phyloP scores from a whole-genome alignment of 306 rosid species.

The Pachyrhizus erosus region DNA sequence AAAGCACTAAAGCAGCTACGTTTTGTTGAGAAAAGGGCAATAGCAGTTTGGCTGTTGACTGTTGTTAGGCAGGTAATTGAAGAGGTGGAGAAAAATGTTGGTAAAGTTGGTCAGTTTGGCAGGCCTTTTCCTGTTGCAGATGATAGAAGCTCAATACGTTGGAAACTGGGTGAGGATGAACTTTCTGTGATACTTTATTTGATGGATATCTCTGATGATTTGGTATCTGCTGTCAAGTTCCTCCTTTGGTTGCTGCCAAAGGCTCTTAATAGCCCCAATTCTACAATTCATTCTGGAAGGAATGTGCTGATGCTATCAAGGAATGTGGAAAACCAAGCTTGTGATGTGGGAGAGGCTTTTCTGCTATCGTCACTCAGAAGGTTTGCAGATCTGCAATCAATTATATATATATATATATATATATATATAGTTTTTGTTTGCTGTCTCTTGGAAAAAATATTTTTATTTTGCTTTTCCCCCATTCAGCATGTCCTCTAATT shows the following conservation, averaged over 20 bases:
- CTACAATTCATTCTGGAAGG: conserved; percentile 80
- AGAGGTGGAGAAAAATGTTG: conserved; percentile 64
- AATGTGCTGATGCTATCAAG: conserved; percentile 63
- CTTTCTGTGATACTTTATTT: conserved; percentile 76
- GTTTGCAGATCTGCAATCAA: conserved; percentile 48
- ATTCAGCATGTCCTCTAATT: conserved; percentile 16
- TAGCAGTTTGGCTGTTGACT: conserved; percentile 76
- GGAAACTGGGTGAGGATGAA: conserved; percentile 96
- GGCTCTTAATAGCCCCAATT: conserved; percentile 64
- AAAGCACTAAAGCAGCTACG: conserved; percentile 72
- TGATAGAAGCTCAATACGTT: conserved; percentile 64
- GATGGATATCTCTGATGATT: conserved; percentile 80
- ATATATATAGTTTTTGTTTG: not conserved
- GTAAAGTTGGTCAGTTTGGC: conserved; percentile 82
- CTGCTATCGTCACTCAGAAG: conserved; percentile 84
- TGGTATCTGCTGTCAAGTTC: conserved; percentile 79
- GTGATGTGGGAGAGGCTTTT: conserved; percentile 93
- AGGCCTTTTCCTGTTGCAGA: conserved; percentile 66
- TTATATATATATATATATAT: not conserved
- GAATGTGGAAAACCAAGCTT: conserved; percentile 78
- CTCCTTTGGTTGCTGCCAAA: conserved; percentile 94
- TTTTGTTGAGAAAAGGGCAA: conserved; percentile 78
- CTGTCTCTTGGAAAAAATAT: not conserved
- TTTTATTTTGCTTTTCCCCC: conserved; percentile 2
- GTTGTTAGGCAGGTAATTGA: conserved; percentile 70